Conservation (phyloP, 2,329 filamentous ascomycete species). For the Truncatella angustata region DNA sequence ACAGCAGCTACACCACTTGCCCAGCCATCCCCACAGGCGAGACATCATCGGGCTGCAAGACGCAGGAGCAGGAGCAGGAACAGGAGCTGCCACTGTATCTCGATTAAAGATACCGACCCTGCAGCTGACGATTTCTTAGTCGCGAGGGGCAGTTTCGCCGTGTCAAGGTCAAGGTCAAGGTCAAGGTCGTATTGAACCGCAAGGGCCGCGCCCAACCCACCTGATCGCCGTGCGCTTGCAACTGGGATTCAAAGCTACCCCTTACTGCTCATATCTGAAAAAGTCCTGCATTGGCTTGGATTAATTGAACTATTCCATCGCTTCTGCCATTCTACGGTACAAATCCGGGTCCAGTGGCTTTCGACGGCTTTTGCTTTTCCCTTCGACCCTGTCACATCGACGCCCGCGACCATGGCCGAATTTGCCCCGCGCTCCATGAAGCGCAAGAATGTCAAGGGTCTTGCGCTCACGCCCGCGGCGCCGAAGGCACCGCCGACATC, state of each 20-base stretch:
- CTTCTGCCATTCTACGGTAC: not conserved
- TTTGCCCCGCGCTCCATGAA: conserved; percentile 82
- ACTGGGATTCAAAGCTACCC: not conserved
- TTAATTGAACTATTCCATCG: too few species aligned
- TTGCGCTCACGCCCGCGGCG: conserved; percentile 78
- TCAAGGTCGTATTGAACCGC: conserved; percentile 6
- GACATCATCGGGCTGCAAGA: conserved; percentile 6
- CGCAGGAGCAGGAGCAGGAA: conserved; percentile 9
- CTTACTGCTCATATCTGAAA: not conserved
- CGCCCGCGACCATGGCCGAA: conserved; percentile 54
- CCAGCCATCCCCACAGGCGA: too few species aligned
- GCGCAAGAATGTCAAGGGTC: conserved; percentile 97
- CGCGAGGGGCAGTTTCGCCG: conserved; percentile 8
- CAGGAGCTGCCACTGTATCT: conserved; percentile 13
- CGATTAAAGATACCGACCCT: conserved; percentile 8
- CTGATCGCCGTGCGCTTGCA: not conserved
- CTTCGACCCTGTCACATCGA: not conserved
- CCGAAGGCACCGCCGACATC: conserved; percentile 71
- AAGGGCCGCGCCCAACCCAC: conserved; percentile 5
- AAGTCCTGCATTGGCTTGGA: not conserved
- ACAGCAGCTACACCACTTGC: too few species aligned
- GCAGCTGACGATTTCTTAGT: not conserved
- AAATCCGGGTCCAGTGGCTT: not conserved
- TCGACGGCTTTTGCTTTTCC: not conserved
- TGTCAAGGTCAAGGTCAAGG: not conserved